Percentiles rank a stretch among this genome's conserved stretches.
Evolutionary conservation across 192 early-diverging fungal species (phyloP).

Genomic region (Backusella westeae): DNA sequence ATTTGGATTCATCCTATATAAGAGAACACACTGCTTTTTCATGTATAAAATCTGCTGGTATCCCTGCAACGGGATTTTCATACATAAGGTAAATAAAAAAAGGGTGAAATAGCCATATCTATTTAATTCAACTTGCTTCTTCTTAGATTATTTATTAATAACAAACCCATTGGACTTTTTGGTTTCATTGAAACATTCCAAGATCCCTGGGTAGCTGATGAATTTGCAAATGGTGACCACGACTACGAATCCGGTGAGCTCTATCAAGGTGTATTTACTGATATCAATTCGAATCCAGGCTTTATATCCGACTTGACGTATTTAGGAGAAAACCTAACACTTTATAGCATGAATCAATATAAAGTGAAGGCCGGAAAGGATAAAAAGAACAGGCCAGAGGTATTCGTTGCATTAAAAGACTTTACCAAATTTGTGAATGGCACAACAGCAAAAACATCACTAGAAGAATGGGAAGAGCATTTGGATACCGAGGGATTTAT

Average conservation of each 20-base stretch:
- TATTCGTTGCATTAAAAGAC: background rate
- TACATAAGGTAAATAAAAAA: constrained; percentile 16
- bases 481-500: constrained; percentile 15
- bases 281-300: background rate
- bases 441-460: background rate
- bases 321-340: no score
- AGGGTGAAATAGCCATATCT: no score
- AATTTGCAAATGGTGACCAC: constrained; percentile 30
- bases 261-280: background rate
- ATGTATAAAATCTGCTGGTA: background rate
- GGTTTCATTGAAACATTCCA: constrained; percentile 40
- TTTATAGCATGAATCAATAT: background rate
- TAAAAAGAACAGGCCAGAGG: background rate
- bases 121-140: background rate
- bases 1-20: background rate
- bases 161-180: constrained; percentile 36
- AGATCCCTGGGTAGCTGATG: constrained; percentile 3
- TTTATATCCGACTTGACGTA: background rate
- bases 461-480: constrained; percentile 13
- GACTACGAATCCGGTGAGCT: constrained; percentile 14
- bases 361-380: background rate
- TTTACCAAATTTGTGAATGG: constrained; percentile 22
- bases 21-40: background rate
- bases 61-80: background rate
- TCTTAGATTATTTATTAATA: constrained; percentile 33